A percentile compares a stretch with the other conserved stretches of the same genome.
These are phyloP conservation scores for Colletotrichum sp. DNA, from an alignment of 2,329 filamentous ascomycete genomes.

Conservation along the genomic window DNA sequence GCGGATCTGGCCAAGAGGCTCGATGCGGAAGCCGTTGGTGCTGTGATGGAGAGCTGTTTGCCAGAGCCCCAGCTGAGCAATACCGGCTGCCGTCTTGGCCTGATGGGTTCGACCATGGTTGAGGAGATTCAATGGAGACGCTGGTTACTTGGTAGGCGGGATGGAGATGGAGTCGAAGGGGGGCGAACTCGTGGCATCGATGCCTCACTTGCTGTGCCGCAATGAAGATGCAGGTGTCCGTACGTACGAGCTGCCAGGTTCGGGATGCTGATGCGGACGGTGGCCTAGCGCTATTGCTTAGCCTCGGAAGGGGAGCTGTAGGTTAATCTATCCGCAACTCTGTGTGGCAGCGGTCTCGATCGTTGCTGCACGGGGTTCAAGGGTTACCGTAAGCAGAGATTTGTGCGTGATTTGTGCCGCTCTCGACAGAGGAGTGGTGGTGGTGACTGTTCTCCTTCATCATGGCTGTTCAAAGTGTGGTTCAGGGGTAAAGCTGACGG, in stretches of 20 bases:
- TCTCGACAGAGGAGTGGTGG: not conserved
- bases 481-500: not conserved
- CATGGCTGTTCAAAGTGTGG: not conserved
- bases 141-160: not conserved
- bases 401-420: not conserved
- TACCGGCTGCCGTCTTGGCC: not conserved
- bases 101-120: not conserved
- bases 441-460: not conserved
- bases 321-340: constrained; percentile 14
- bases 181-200: not conserved
- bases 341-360: not conserved
- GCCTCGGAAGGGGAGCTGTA: not conserved
- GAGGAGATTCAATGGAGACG: not conserved
- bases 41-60: not conserved
- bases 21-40: not conserved
- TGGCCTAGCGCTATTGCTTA: not conserved
- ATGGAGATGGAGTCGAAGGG: not conserved
- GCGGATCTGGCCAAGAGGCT: not conserved
- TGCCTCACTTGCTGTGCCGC: not conserved
- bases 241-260: not conserved
- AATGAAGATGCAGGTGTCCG: not conserved
- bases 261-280: not conserved
- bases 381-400: not conserved
- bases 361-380: not conserved
- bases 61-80: not conserved